Evolutionary conservation across 2,329 filamentous ascomycete species (phyloP).

Genomic region (Lasiodiplodia sp.): DNA sequence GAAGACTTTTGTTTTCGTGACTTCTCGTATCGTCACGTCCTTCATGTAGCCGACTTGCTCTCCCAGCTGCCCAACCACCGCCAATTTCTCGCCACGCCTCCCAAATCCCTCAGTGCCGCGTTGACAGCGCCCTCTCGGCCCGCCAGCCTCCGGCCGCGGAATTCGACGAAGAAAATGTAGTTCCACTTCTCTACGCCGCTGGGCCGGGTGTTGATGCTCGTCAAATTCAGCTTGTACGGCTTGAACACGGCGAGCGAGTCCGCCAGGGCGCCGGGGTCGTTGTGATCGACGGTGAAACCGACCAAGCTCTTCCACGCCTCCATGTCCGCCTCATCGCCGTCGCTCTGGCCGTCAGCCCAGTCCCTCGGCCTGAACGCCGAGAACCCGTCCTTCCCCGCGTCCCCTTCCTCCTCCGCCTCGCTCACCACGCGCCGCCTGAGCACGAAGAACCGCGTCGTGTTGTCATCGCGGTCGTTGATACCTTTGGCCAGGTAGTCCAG

Average conservation of each 20-base stretch:
- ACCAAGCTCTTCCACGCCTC: constrained; percentile 71
- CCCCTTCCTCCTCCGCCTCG: constrained; percentile 15
- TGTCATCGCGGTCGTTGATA: constrained; percentile 77
- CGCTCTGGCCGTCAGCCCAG: neutral
- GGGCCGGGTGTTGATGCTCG: constrained; percentile 87
- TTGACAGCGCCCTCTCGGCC: constrained; percentile 67
- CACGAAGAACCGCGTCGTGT: constrained; percentile 81
- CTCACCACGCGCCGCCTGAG: constrained; percentile 50
- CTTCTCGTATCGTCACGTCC: neutral
- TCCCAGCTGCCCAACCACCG: constrained; percentile 75
- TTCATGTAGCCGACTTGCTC: constrained; percentile 33
- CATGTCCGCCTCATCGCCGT: constrained; percentile 29
- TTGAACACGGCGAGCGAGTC: constrained; percentile 82
- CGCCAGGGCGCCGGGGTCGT: constrained; percentile 80
- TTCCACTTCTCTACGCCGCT: constrained; percentile 79
- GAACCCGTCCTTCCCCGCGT: neutral
- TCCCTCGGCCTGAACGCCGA: constrained; percentile 12
- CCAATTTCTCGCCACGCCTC: constrained; percentile 65
- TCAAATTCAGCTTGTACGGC: constrained; percentile 76
- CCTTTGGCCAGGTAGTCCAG: constrained; percentile 72
- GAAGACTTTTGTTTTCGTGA: neutral
- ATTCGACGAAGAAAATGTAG: constrained; percentile 95
- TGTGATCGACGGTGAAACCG: constrained; percentile 82
- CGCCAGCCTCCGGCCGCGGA: constrained; percentile 67
- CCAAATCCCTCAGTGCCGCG: constrained; percentile 66